These are phyloP conservation scores for Hypoxylon crocopeplum DNA, from an alignment of 495 filamentous ascomycete genomes.

Conservation along the genomic window DNA sequence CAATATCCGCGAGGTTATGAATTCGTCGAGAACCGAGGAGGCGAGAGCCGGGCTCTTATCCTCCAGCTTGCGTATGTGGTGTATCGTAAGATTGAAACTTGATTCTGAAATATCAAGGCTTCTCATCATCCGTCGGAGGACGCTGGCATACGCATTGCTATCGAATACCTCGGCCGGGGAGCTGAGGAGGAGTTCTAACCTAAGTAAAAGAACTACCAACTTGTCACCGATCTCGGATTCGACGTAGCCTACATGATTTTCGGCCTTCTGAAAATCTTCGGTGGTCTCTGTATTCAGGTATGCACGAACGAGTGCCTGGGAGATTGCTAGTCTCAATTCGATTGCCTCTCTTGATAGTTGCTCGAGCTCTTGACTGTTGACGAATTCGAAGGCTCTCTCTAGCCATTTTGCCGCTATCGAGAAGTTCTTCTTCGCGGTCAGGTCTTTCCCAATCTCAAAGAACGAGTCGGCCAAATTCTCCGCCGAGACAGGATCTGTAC, in stretches of 20 bases:
- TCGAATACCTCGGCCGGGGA: slow-evolving; percentile 56
- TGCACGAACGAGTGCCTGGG: slow-evolving; percentile 65
- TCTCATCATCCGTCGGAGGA: slow-evolving; percentile 62
- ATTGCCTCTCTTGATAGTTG: slow-evolving; percentile 63
- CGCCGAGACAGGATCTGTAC: slow-evolving; percentile 56
- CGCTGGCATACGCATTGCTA: slow-evolving; percentile 54
- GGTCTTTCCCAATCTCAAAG: slow-evolving; percentile 72
- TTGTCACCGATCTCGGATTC: slow-evolving; percentile 67
- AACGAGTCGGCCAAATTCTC: slow-evolving; percentile 75
- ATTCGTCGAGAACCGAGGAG: slow-evolving; percentile 63
- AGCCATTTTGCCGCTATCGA: slow-evolving; percentile 73
- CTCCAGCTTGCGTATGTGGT: slow-evolving; percentile 71
- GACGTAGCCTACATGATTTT: slow-evolving; percentile 63
- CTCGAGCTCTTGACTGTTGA: slow-evolving; percentile 63
- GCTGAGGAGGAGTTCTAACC: slow-evolving; percentile 66
- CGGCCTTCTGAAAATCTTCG: slow-evolving; percentile 60
- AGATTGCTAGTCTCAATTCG: slow-evolving; percentile 70
- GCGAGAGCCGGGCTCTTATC: slow-evolving; percentile 59
- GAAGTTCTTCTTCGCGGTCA: slow-evolving; percentile 60
- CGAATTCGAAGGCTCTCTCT: slow-evolving; percentile 67
- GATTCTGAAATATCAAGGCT: slow-evolving; percentile 62
- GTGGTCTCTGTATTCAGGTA: slow-evolving; percentile 54
- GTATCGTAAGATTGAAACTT: slow-evolving; percentile 72
- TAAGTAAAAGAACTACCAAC: slow-evolving; percentile 70
- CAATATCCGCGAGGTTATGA: slow-evolving; percentile 57